Percentiles rank a stretch among this genome's conserved stretches.
Conservation (phyloP, 139 green algal genomes). For the Auxenochlorella protothecoides region DNA sequence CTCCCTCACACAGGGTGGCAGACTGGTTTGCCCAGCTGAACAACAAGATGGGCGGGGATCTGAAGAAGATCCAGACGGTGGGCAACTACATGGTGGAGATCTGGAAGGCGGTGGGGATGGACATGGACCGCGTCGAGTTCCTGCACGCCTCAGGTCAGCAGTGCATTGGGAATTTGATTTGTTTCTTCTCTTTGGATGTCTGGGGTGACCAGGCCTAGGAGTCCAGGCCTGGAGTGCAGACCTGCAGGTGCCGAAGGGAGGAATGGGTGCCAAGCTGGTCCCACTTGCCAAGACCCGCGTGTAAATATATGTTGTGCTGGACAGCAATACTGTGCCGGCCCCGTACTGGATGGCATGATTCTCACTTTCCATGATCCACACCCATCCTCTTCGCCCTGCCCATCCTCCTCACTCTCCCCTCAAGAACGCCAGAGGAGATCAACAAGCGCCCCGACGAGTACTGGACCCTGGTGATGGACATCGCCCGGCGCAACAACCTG, state of each 20-base stretch:
- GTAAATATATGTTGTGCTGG: too few relatives aligned
- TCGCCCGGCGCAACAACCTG: slow-evolving; percentile 77
- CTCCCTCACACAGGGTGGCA: slow-evolving; percentile 48
- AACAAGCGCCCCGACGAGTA: slow-evolving; percentile 65
- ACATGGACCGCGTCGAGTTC: slow-evolving; percentile 74
- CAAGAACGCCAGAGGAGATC: slow-evolving; percentile 25
- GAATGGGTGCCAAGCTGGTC: background rate
- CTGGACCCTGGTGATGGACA: slow-evolving; percentile 86
- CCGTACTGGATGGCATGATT: too few relatives aligned
- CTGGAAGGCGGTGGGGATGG: slow-evolving; percentile 98
- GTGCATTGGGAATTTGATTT: background rate
- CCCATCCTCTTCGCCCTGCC: background rate
- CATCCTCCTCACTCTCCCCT: background rate
- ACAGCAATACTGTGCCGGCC: too few relatives aligned
- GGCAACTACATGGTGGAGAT: slow-evolving; percentile 98
- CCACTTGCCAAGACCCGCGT: background rate
- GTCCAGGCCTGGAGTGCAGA: too few relatives aligned
- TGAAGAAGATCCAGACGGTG: slow-evolving; percentile 97
- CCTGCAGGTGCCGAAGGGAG: too few relatives aligned
- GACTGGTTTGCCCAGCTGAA: slow-evolving; percentile 96
- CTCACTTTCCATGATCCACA: too few relatives aligned
- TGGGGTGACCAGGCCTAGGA: too few relatives aligned
- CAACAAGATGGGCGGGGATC: slow-evolving; percentile 97
- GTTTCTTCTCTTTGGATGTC: too few relatives aligned
- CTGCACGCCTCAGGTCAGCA: slow-evolving; percentile 53